Base-by-base conservation (phyloP, 2,329 filamentous ascomycete genomes). In the Fusarium sp. region DNA sequence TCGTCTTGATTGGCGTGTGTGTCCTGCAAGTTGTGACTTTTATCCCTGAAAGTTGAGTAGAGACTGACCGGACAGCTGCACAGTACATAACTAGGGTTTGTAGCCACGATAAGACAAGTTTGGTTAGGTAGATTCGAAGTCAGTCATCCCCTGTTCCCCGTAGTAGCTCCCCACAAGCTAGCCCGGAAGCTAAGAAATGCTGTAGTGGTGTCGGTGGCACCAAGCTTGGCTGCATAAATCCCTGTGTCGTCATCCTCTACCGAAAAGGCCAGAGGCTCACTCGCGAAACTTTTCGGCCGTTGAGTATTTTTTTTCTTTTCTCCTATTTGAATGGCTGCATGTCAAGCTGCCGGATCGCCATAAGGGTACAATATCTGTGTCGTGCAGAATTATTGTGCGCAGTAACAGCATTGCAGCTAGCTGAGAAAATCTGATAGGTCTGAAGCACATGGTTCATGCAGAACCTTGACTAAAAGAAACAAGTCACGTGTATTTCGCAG, bases 1-100 rank as follows among this genome's bases (percentile, higher is more conserved):
- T 15, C 42, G 17, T 23, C 42, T 35, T 63, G 42, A 63, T 63
- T 63, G 58, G 49, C 37, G 25, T 57, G 15, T 20, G n/a, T 37
- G 41, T 43, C 17, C 41, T 42, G 31, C 48, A 42, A 21, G 29
- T 27, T 20, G 15, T 25, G 25, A 11, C 25, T 18, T 53, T 42
- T 25, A 42, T 53, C 37, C 48, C 49, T 35, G 46, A 42, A 53
- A 40, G 29, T 25, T 13, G 36, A 35, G 36, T 21, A 35, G 31
- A 61, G 45, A 37, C 40, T 39, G 60, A 23, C n/a, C 47, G 41
- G 36, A 37, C 41, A 14, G 23, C 29, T 31, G 29, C 27, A 57
- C n/a, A 53, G 17, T 55, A 29, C 37, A 43, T 37, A 29, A 58
- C 57, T 36, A 21, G 55, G 45, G 41, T 60, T 29, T 11, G 27